These are phyloP conservation scores for Trametes punicea DNA, from an alignment of 768 basidiomycete genomes.

Conservation along the genomic window DNA sequence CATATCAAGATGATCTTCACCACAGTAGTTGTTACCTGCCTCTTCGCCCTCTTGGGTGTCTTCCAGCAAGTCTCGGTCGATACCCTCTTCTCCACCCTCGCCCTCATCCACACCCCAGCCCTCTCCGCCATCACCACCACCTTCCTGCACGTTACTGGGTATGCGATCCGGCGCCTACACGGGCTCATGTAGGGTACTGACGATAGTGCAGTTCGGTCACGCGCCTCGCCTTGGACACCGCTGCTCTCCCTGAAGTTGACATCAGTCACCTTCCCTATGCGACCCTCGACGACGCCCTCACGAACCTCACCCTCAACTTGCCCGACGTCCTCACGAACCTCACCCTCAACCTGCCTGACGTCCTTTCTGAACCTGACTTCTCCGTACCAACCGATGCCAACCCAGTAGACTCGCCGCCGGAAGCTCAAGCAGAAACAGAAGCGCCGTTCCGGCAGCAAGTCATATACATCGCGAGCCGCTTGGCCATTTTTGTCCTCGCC, in stretches of 20 bases:
- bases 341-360: too few species aligned
- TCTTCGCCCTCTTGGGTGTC: constrained; percentile 1
- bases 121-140: background rate
- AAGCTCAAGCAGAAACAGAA: too few species aligned
- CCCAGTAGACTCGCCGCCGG: too few species aligned
- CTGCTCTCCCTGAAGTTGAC: background rate
- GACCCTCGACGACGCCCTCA: background rate
- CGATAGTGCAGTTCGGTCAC: background rate
- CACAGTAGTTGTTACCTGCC: background rate
- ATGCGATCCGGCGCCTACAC: background rate
- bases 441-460: too few species aligned
- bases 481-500: too few species aligned
- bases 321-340: too few species aligned
- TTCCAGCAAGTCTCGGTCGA: background rate
- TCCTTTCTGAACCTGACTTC: too few species aligned
- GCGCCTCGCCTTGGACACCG: background rate
- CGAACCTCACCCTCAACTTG: background rate
- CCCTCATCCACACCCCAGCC: background rate
- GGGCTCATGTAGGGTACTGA: background rate
- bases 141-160: background rate
- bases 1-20: constrained; percentile 2
- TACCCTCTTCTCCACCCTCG: background rate
- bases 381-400: too few species aligned
- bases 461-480: too few species aligned
- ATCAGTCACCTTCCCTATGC: background rate